These are phyloP conservation scores for Phytophthora rubi DNA, from an alignment of 352 stramenopile genomes.

Conservation along the genomic window DNA sequence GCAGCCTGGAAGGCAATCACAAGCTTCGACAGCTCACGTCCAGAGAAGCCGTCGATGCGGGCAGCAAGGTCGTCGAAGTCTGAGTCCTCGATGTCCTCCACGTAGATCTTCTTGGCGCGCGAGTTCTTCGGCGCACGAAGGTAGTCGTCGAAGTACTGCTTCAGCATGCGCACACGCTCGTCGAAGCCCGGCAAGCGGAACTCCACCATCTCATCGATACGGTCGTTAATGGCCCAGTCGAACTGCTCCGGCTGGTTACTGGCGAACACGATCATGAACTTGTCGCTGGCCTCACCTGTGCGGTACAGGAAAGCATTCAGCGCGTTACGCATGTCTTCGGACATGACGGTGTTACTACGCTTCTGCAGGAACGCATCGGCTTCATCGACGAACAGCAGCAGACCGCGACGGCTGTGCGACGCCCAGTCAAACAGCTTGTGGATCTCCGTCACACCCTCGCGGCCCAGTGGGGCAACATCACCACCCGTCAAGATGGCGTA, in stretches of 20 bases:
- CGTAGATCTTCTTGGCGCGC: slow-evolving; percentile 89
- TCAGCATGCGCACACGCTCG: slow-evolving; percentile 97
- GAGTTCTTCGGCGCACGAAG: slow-evolving; percentile 90
- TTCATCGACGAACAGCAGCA: slow-evolving; percentile 99
- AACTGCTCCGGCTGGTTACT: slow-evolving; percentile 99
- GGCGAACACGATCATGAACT: slow-evolving; percentile 99
- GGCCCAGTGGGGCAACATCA: slow-evolving; percentile 97
- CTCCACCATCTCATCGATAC: slow-evolving; percentile 99
- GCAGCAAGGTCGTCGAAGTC: slow-evolving; percentile 93
- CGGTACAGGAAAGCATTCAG: slow-evolving; percentile 99
- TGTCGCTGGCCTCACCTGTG: slow-evolving; percentile 97
- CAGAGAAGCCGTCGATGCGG: slow-evolving; percentile 97
- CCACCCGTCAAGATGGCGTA: slow-evolving; percentile 99
- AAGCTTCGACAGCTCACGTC: slow-evolving; percentile 99
- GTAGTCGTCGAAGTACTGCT: slow-evolving; percentile 99
- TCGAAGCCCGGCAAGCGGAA: slow-evolving; percentile 94
- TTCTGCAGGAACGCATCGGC: slow-evolving; percentile 99
- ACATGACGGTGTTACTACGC: slow-evolving; percentile 93
- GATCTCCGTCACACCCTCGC: slow-evolving; percentile 98
- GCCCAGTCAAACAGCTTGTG: slow-evolving; percentile 99
- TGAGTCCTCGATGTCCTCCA: slow-evolving; percentile 92
- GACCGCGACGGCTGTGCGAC: slow-evolving; percentile 93
- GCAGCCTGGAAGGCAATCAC: slow-evolving; percentile 99
- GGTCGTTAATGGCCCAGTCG: slow-evolving; percentile 99
- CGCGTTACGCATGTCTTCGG: slow-evolving; percentile 98